These are phyloP conservation scores for Lactifluus echinatus DNA, from an alignment of 768 basidiomycete species.

Conservation along the genomic window DNA sequence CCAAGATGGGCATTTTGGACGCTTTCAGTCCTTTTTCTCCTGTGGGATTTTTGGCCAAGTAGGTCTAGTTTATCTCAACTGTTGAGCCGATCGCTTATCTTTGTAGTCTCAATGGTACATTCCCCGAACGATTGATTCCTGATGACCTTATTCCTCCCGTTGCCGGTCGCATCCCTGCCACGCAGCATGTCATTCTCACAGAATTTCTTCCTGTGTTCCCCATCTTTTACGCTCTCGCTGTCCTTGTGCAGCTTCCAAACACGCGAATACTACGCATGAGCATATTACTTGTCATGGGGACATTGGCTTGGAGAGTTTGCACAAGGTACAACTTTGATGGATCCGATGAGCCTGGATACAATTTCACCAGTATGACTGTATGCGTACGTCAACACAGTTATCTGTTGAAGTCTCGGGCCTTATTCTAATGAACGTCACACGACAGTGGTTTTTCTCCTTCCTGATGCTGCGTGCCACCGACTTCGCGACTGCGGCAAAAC, in stretches of 20 bases:
- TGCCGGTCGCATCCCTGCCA: constrained; percentile 1
- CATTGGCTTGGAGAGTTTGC: constrained; percentile 34
- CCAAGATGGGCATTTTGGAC: constrained; percentile 8
- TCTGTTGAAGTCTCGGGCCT: not conserved
- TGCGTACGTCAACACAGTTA: constrained; percentile 8
- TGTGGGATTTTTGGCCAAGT: not conserved
- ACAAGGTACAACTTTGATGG: constrained; percentile 38
- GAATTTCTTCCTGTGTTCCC: constrained; percentile 36
- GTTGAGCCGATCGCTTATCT: not conserved
- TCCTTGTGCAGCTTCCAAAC: constrained; percentile 41
- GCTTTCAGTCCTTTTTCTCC: not conserved
- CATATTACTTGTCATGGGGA: constrained; percentile 42
- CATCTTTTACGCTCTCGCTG: constrained; percentile 43
- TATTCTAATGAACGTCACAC: not conserved
- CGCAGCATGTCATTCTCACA: constrained; percentile 22
- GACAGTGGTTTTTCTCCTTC: constrained; percentile 12
- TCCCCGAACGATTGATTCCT: constrained; percentile 5
- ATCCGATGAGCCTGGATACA: constrained; percentile 19
- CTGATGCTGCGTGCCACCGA: constrained; percentile 14
- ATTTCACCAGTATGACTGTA: constrained; percentile 8
- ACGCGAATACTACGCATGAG: constrained; percentile 38
- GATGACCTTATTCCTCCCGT: constrained; percentile 7
- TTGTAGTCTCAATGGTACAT: not conserved
- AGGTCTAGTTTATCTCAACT: not conserved
- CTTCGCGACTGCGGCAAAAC: constrained; percentile 9